These are phyloP conservation scores for Colletotrichum neosansevieriae DNA, from an alignment of 2,329 filamentous ascomycete genomes.

Conservation along the genomic window DNA sequence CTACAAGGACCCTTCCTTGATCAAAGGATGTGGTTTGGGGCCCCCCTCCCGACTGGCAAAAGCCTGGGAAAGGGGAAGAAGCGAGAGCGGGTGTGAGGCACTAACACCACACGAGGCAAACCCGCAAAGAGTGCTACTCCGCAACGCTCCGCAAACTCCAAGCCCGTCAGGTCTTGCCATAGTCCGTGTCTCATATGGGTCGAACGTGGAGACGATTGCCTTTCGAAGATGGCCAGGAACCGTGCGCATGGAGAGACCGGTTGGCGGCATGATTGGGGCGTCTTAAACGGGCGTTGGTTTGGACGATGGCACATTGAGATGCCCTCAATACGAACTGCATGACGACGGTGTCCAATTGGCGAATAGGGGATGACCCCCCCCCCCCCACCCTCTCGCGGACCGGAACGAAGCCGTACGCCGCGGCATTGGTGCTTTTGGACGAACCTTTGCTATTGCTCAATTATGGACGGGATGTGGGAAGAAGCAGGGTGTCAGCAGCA, in stretches of 20 bases:
- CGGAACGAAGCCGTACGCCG: neutral
- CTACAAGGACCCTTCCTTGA: neutral
- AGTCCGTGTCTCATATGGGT: constrained; percentile 29
- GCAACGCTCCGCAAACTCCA: constrained; percentile 15
- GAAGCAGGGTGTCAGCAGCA: constrained; percentile 45
- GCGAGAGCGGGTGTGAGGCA: constrained; percentile 25
- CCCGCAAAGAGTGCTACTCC: constrained; percentile 13
- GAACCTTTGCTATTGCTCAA: constrained; percentile 16
- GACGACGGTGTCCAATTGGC: neutral
- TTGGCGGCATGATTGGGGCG: neutral
- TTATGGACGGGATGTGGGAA: neutral
- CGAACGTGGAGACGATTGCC: too few species aligned
- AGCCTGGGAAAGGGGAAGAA: neutral
- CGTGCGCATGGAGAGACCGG: constrained; percentile 17
- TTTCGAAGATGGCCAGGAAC: constrained; percentile 25
- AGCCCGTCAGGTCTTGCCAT: constrained; percentile 7
- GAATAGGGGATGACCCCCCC: constrained; percentile 1
- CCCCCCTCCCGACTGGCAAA: neutral
- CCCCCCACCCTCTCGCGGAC: too few species aligned
- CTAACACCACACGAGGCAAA: constrained; percentile 11
- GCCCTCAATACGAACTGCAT: constrained; percentile 14
- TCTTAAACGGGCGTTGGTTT: constrained; percentile 7
- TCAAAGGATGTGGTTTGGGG: neutral
- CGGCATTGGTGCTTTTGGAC: constrained; percentile 8
- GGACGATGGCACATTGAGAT: constrained; percentile 8